phyloP scores from a whole-genome alignment of 2,329 filamentous ascomycete species.

The Hymenoscyphus fraxineus region DNA sequence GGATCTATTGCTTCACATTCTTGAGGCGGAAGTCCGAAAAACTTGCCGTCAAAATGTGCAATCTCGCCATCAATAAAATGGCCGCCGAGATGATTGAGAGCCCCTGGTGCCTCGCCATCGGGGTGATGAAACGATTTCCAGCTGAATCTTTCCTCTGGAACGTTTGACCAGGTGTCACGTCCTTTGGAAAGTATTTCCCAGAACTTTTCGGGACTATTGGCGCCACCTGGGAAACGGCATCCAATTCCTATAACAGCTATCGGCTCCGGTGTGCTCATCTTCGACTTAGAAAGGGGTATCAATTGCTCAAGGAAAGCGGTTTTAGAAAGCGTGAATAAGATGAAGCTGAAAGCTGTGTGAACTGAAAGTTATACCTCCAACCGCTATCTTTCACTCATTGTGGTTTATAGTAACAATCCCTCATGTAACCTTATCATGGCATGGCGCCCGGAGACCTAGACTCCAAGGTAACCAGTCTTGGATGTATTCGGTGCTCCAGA shows the following conservation, averaged over 20 bases:
- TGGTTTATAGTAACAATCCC: neutral
- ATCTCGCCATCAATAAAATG: constrained; percentile 19
- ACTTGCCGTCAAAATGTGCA: constrained; percentile 19
- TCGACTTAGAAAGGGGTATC: neutral
- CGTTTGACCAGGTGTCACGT: constrained; percentile 47
- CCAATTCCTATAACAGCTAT: constrained; percentile 38
- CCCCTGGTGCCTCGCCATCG: neutral
- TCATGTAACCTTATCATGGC: neutral
- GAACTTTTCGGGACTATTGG: constrained; percentile 41
- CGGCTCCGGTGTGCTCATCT: neutral
- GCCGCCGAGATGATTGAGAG: constrained; percentile 11
- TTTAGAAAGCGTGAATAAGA: neutral
- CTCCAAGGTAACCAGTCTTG: neutral
- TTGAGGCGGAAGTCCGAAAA: constrained; percentile 14
- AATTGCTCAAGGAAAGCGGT: neutral
- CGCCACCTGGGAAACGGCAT: constrained; percentile 37
- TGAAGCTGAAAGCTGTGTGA: neutral
- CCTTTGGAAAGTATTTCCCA: constrained; percentile 45
- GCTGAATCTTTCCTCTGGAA: constrained; percentile 25
- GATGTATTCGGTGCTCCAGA: neutral
- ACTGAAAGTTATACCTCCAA: neutral
- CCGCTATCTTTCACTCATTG: neutral
- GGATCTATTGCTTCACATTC: constrained; percentile 29
- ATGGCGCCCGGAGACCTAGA: neutral
- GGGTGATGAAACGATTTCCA: constrained; percentile 8